A percentile compares a stretch with the other conserved stretches of the same genome.
Conservation (phyloP, 2,329 filamentous ascomycete species). For the Zasmidium citrigriseum region DNA sequence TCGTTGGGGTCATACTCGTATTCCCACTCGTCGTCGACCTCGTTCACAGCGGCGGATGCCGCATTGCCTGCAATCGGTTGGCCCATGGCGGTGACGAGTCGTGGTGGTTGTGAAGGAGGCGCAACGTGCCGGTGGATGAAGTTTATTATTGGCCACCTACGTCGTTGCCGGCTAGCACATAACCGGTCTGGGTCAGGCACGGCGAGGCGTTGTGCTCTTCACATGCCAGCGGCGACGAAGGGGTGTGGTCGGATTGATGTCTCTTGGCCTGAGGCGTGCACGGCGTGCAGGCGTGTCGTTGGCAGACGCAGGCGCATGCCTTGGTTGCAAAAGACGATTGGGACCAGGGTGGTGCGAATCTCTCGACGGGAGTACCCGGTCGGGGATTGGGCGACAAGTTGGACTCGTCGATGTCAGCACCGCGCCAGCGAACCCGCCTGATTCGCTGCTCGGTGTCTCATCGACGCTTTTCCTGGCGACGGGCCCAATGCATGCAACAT, state of each 20-base stretch:
- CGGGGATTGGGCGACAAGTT: no score
- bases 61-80: constrained; percentile 3
- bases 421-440: not conserved
- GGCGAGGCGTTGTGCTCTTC: not conserved
- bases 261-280: not conserved
- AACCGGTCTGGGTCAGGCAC: no score
- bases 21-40: constrained; percentile 57
- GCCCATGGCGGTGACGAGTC: constrained; percentile 1
- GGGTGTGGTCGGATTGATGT: not conserved
- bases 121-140: not conserved
- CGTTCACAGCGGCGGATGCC: not conserved
- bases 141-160: not conserved
- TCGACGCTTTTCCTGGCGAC: no score
- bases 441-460: not conserved
- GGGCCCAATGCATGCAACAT: no score
- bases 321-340: no score
- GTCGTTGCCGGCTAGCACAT: not conserved
- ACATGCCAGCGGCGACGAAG: not conserved
- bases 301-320: not conserved
- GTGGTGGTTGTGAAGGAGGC: not conserved
- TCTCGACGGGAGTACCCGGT: no score
- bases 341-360: no score
- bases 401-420: no score
- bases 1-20: constrained; percentile 62
- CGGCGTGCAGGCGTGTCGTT: not conserved